These are phyloP conservation scores for Cercospora zeae-maydis DNA, from an alignment of 2,329 filamentous ascomycete genomes.

Conservation along the genomic window DNA sequence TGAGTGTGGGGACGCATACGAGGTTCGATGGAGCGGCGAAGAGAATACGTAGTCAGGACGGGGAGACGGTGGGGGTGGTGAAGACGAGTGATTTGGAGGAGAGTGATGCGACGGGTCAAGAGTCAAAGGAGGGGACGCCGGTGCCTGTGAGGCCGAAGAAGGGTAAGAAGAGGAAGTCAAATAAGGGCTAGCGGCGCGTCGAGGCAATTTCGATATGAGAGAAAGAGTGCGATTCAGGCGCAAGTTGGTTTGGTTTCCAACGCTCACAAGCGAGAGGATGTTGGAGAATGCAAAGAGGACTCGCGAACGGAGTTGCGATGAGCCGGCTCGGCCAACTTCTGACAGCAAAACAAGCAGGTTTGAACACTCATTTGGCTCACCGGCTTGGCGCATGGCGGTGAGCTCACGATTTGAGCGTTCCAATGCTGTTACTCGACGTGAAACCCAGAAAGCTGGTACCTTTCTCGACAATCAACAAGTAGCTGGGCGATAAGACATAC, in stretches of 20 bases:
- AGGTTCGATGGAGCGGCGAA: constrained; percentile 36
- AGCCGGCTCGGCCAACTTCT: too few relatives aligned
- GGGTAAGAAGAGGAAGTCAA: constrained; percentile 7
- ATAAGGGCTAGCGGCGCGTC: not conserved
- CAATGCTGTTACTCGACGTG: constrained; percentile 13
- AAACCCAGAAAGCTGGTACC: constrained; percentile 1
- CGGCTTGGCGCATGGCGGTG: not conserved
- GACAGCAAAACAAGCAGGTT: too few relatives aligned
- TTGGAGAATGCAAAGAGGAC: not conserved
- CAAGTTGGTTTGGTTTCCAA: not conserved
- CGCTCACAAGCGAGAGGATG: not conserved
- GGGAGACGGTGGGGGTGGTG: constrained; percentile 14
- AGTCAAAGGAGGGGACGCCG: not conserved
- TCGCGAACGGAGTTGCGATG: too few relatives aligned
- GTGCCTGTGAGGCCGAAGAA: constrained; percentile 10
- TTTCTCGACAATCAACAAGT: constrained; percentile 5
- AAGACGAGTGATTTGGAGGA: constrained; percentile 18
- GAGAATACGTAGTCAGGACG: constrained; percentile 32
- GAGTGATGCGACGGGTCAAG: not conserved
- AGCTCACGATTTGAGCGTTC: not conserved
- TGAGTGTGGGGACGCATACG: constrained; percentile 34
- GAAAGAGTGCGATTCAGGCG: not conserved
- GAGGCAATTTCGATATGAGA: not conserved
- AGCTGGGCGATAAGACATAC: constrained; percentile 10
- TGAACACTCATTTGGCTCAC: too few relatives aligned